Evolutionary conservation across 2,329 filamentous ascomycete genomes (phyloP).

Genomic region (Colletotrichum sp.): DNA sequence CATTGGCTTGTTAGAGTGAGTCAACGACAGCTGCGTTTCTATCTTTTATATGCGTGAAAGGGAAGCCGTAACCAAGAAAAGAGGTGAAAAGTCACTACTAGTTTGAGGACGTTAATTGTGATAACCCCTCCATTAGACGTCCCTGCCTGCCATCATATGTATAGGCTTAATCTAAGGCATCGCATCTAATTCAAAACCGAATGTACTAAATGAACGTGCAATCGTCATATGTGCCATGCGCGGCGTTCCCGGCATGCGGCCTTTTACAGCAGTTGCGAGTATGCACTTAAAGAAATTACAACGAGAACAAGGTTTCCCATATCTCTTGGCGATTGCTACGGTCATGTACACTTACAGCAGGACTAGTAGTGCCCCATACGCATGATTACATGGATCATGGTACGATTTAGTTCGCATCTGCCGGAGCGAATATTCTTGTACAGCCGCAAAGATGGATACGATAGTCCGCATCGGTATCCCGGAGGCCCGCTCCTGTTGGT

Average conservation of each 20-base stretch:
- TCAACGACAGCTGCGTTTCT: neutral
- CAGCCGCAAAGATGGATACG: neutral
- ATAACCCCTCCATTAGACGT: neutral
- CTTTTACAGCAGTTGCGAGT: neutral
- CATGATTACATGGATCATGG: neutral
- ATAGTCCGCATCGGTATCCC: neutral
- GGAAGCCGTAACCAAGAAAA: neutral
- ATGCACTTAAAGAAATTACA: neutral
- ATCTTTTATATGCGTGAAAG: neutral
- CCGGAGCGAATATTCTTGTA: neutral
- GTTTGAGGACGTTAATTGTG: neutral
- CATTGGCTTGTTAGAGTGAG: neutral
- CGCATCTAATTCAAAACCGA: neutral
- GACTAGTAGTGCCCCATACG: neutral
- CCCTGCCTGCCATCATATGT: neutral
- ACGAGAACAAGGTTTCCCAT: neutral
- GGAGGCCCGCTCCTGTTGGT: neutral
- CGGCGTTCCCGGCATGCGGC: neutral
- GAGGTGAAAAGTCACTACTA: accelerated
- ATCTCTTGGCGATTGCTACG: neutral
- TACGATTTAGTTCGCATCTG: neutral
- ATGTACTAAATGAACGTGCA: accelerated
- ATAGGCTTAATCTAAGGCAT: neutral
- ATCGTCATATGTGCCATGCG: neutral
- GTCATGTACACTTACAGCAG: neutral